Conservation (phyloP, 306 rosid genomes). For the Cajanus cajan region DNA sequence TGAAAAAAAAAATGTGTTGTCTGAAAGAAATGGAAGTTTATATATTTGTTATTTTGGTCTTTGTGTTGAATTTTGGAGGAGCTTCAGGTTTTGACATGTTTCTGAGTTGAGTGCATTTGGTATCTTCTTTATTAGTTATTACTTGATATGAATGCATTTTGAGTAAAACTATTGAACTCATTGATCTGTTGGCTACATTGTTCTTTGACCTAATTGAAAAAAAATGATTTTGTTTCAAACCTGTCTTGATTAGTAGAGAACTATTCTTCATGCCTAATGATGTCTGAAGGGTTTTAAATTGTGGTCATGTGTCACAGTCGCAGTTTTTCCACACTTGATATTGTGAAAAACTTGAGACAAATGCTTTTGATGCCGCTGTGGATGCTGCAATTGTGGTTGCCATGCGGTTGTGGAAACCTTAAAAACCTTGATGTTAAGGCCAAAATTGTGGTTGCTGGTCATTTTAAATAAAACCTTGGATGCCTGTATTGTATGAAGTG, state of each 20-base stretch:
- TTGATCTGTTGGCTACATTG: not conserved
- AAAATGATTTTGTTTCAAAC: not conserved
- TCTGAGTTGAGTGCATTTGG: not conserved
- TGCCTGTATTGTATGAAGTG: not conserved
- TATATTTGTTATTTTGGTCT: not conserved
- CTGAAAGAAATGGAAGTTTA: not conserved
- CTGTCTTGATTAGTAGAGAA: not conserved
- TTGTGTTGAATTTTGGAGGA: not conserved
- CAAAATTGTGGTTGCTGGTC: not conserved
- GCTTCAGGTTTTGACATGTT: not conserved
- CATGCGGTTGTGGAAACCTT: too few species aligned
- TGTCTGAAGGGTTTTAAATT: not conserved
- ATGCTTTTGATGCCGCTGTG: too few species aligned
- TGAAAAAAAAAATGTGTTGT: not conserved
- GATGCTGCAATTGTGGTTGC: too few species aligned
- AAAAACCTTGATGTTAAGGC: not conserved
- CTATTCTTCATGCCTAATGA: not conserved
- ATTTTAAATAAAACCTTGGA: not conserved
- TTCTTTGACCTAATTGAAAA: not conserved
- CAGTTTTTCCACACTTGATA: not conserved
- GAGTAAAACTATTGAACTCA: not conserved
- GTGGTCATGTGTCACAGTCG: too few species aligned
- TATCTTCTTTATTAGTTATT: constrained; percentile 4
- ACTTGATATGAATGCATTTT: constrained; percentile 16
- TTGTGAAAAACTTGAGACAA: not conserved